Base-by-base conservation (phyloP, 1,284 basidiomycete species). In the Ceratobasidium sp. region DNA sequence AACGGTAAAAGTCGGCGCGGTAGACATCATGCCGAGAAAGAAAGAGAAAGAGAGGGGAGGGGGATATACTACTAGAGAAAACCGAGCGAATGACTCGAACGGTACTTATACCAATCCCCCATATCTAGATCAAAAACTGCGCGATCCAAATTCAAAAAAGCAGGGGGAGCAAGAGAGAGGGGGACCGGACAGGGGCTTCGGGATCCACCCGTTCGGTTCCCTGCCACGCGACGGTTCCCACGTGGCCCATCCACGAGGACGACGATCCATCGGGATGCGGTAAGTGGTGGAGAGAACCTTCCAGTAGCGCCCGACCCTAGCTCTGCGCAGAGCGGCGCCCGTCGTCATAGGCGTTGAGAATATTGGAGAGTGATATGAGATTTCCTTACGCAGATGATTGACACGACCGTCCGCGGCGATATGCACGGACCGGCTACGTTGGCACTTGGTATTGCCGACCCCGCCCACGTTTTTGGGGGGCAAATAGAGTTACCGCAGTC, bases 241-340 rank as follows among this genome's bases (percentile, higher is more conserved):
- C 62, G 62, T 67, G 62, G 62, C 50, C n/a, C 62, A 30, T 34
- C 62, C 62, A 67, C 62, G 62, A 67, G 62, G 62, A 43, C 62
- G 62, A 67, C 62, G 62, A 67, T 67, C n/a, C 62, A 67, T 67
- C 62, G 62, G 62, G 61, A 10, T 10, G 26, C 5, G 36, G 36
- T 39, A 14, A 14, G 62, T 5, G 36, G 14, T 6, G 36, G 14
- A 39, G 36, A 39, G 36, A 39, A 6, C 6, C 36, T 14, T 39
- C 6, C 6, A 39, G 5, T 39, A 45, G 43, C 43, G 43, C 43
- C 18, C 18, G 43, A 45, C 43, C 43, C 43, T 45, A 18, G 8
- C 3, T 39, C 8, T 39, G 18, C 10, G 18, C 3, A 3, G 6
- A 18, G 43, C 43, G 43, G 43, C 43, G 43, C 9, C 43, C 43